phyloP scores from a whole-genome alignment of 2,329 filamentous ascomycete species.

The Beauveria brongniartii region DNA sequence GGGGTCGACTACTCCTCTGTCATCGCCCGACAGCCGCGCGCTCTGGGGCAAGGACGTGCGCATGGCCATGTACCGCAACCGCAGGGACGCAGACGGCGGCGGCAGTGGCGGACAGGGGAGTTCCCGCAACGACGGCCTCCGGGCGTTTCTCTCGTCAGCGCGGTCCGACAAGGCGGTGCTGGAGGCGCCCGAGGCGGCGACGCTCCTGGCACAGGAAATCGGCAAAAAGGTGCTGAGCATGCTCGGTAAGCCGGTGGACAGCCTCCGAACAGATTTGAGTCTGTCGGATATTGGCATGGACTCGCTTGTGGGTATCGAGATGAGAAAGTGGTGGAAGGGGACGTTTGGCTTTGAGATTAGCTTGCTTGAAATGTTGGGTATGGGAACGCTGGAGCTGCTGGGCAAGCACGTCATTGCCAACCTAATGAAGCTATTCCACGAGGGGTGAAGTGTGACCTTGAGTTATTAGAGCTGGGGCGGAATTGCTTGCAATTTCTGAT shows the following conservation, averaged over 20 bases:
- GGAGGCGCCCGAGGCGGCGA: background rate
- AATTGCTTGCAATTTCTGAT: no score
- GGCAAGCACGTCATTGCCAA: background rate
- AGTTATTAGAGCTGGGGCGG: no score
- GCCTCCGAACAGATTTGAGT: background rate
- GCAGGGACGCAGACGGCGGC: constrained; percentile 7
- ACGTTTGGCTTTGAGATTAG: constrained; percentile 14
- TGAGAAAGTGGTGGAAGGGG: constrained; percentile 15
- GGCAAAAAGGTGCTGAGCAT: constrained; percentile 12
- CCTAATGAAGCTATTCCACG: background rate
- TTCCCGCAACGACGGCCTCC: background rate
- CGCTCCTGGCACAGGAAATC: constrained; percentile 8
- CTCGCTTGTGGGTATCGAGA: constrained; percentile 16
- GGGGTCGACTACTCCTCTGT: background rate
- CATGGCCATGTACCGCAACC: background rate
- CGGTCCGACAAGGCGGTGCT: background rate
- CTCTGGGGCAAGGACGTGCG: background rate
- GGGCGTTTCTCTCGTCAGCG: background rate
- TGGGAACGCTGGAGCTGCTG: background rate
- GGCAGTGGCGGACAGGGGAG: background rate
- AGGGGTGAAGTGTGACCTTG: background rate
- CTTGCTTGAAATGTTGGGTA: constrained; percentile 2
- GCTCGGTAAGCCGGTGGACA: constrained; percentile 11
- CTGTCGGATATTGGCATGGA: constrained; percentile 15
- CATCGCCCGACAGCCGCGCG: background rate